phyloP scores from a whole-genome alignment of 441 rosid species.

The Lepidium campestre region DNA sequence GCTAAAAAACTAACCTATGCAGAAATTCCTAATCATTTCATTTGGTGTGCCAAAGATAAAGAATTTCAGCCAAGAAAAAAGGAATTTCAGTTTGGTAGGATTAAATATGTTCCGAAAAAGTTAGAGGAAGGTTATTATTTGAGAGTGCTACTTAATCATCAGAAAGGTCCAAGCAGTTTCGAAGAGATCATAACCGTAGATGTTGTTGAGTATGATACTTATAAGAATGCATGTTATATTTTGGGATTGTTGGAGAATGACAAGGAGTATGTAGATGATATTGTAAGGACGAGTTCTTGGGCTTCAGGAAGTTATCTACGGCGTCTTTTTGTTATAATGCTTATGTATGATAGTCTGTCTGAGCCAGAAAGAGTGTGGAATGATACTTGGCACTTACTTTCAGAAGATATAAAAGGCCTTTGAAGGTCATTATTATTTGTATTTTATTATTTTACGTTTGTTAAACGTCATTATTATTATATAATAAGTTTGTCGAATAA shows the following conservation, averaged over 20 bases:
- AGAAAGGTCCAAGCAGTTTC: background rate
- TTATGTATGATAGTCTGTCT: background rate
- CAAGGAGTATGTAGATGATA: background rate
- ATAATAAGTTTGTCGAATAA: no score
- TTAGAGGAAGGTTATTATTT: background rate
- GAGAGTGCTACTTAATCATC: background rate
- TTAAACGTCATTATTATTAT: no score
- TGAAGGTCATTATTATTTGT: no score
- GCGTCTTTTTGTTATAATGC: background rate
- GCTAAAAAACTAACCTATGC: background rate
- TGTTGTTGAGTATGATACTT: fast-evolving
- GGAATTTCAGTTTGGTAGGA: background rate
- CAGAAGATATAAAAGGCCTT: background rate
- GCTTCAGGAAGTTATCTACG: background rate
- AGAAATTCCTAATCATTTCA: background rate
- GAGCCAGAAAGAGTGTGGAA: background rate
- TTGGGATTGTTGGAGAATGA: background rate
- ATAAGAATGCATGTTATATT: background rate
- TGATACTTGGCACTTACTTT: background rate
- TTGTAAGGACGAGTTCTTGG: background rate
- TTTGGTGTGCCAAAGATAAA: background rate
- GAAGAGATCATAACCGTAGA: background rate
- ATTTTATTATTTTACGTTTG: no score
- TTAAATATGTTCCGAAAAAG: background rate
- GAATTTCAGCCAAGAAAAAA: background rate